These are phyloP conservation scores for Arachis hypogaea DNA, from an alignment of 306 rosid genomes.

Conservation along the genomic window DNA sequence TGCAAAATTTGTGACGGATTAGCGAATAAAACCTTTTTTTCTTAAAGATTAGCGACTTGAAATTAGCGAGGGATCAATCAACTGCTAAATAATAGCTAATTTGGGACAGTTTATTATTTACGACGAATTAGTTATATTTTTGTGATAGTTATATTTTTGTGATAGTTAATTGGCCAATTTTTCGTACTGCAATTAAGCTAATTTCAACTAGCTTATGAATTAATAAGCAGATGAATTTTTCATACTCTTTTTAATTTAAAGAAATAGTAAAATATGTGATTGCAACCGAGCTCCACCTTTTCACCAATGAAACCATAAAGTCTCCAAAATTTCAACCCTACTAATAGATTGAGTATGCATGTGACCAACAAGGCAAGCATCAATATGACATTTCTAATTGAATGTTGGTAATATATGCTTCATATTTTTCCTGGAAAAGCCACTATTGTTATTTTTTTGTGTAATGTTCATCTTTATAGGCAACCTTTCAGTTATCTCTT, in stretches of 20 bases:
- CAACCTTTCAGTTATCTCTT: not conserved
- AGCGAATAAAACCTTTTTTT: no score
- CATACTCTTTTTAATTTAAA: not conserved
- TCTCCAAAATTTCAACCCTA: not conserved
- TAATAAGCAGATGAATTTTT: not conserved
- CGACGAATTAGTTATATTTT: no score
- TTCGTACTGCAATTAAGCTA: no score
- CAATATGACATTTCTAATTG: slow-evolving; percentile 4
- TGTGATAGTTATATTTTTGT: no score
- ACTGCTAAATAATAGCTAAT: no score
- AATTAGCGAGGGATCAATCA: no score
- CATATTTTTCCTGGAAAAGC: not conserved
- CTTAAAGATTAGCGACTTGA: no score
- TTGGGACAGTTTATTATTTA: no score
- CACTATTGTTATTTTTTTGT: not conserved
- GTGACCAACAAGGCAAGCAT: not conserved
- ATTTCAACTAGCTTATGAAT: not conserved
- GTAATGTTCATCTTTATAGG: not conserved
- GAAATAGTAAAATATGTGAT: no score
- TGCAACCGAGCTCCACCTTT: not conserved
- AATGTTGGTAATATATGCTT: slow-evolving; percentile 9
- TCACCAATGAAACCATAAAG: not conserved
- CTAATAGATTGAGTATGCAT: not conserved
- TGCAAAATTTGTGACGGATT: not conserved
- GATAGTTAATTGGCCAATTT: no score